phyloP scores from a whole-genome alignment of 1,139 yeast species.

The Yamadazyma trypodendri region DNA sequence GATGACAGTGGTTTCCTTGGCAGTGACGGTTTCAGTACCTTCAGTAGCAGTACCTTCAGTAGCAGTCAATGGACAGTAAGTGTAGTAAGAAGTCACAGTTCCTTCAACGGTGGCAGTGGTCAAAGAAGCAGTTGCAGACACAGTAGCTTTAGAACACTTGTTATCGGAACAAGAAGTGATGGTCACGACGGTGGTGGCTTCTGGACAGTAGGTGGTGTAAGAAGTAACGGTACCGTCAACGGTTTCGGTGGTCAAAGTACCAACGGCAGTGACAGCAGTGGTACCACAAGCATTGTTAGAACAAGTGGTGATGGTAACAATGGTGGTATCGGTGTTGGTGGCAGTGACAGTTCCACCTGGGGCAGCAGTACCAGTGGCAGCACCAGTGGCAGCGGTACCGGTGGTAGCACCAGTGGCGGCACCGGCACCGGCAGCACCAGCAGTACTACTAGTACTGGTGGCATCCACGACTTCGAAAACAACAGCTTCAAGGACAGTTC shows the following conservation, averaged over 20 bases:
- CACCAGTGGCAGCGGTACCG: conserved; percentile 15
- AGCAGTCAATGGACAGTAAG: conserved; percentile 29
- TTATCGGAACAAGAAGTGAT: conserved; percentile 46
- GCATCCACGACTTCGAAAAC: conserved; percentile 26
- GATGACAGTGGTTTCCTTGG: conserved; percentile 12
- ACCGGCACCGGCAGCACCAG: conserved; percentile 16
- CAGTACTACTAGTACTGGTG: conserved; percentile 13
- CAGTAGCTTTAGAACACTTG: conserved; percentile 28
- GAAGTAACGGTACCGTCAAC: conserved; percentile 26
- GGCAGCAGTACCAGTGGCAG: conserved; percentile 14
- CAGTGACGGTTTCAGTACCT: conserved; percentile 37
- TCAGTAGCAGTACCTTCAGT: conserved; percentile 11
- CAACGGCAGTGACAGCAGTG: conserved; percentile 27
- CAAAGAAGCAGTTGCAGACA: conserved; percentile 33
- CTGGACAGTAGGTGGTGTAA: conserved; percentile 37
- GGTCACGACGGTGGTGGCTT: conserved; percentile 33
- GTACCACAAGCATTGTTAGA: conserved; percentile 29
- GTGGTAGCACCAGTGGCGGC: conserved; percentile 14
- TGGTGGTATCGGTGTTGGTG: conserved; percentile 21
- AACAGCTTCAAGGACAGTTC: conserved; percentile 21
- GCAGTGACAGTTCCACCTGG: conserved; percentile 19
- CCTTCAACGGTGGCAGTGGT: conserved; percentile 20
- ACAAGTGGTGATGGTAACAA: conserved; percentile 48
- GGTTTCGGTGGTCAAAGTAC: conserved; percentile 19
- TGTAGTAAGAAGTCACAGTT: conserved; percentile 31